Percentiles rank a stretch among this genome's conserved stretches.
Conservation (phyloP, 805 yeast species). For the Ogataea minuta region DNA sequence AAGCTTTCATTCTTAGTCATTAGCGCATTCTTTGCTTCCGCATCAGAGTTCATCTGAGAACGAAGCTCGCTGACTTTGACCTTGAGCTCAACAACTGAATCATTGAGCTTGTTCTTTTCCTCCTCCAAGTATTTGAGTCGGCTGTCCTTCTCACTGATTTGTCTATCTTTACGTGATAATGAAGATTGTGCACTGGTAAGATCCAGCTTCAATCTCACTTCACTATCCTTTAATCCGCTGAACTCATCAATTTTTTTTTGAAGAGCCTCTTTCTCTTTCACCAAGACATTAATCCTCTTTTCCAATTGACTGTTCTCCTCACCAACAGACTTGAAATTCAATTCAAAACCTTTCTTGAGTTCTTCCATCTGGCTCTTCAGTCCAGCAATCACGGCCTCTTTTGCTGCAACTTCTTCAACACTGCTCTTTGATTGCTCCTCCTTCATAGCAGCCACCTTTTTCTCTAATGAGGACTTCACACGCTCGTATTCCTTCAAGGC, state of each 20-base stretch:
- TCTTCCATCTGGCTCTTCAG: slow-evolving; percentile 20
- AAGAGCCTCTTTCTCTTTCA: slow-evolving; percentile 36
- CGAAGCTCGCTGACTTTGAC: slow-evolving; percentile 42
- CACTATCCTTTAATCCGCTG: slow-evolving; percentile 38
- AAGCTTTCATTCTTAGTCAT: slow-evolving; percentile 42
- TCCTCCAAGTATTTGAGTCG: slow-evolving; percentile 38
- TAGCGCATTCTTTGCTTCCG: slow-evolving; percentile 40
- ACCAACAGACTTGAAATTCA: slow-evolving; percentile 24
- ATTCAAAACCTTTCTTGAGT: slow-evolving; percentile 18
- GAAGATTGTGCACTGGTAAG: slow-evolving; percentile 46
- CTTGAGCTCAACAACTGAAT: slow-evolving; percentile 38
- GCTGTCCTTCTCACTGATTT: slow-evolving; percentile 37
- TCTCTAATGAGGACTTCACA: slow-evolving; percentile 23
- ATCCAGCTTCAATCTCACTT: slow-evolving; percentile 47
- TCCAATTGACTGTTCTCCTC: slow-evolving; percentile 33
- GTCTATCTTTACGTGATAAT: slow-evolving; percentile 44
- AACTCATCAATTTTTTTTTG: slow-evolving; percentile 35
- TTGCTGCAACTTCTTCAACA: slow-evolving; percentile 12
- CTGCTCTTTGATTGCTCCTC: slow-evolving; percentile 5
- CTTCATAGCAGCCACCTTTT: slow-evolving; percentile 9
- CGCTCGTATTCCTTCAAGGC: slow-evolving; percentile 37
- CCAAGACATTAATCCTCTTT: slow-evolving; percentile 30
- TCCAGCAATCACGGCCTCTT: slow-evolving; percentile 19
- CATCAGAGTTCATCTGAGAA: slow-evolving; percentile 33
- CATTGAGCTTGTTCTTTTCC: slow-evolving; percentile 40